Percentiles rank a stretch among this genome's conserved stretches.
phyloP scores from a whole-genome alignment of 257 asterid species.

The Primulina huaijiensis region DNA sequence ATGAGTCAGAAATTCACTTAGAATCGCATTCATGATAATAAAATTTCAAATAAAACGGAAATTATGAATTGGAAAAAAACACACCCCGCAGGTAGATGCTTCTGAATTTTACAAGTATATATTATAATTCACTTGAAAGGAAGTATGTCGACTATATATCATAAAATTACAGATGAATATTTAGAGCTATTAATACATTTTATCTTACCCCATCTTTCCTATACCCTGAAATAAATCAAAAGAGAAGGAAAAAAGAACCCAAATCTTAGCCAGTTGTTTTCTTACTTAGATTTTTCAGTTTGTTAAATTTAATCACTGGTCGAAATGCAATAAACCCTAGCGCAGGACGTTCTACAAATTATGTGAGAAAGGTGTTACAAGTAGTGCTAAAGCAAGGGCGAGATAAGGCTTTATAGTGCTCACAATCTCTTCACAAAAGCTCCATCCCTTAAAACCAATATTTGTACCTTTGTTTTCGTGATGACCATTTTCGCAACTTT shows the following conservation, averaged over 20 bases:
- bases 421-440: conserved; percentile 24
- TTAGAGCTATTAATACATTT: neutral
- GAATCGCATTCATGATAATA: neutral
- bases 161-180: conserved; percentile 25
- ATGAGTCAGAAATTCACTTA: neutral
- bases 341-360: conserved; percentile 12
- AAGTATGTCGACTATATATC: conserved; percentile 20
- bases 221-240: conserved; percentile 13
- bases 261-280: neutral
- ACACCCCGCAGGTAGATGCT: neutral
- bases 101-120: conserved; percentile 28
- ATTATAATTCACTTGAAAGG: conserved; percentile 18
- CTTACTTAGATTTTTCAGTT: neutral
- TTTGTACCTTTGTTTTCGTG: conserved; percentile 15
- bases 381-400: conserved; percentile 42
- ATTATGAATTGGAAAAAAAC: neutral
- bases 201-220: conserved; percentile 22
- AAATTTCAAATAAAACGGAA: too few relatives aligned
- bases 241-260: conserved; percentile 16
- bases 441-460: conserved; percentile 23
- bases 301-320: neutral
- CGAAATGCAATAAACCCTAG: conserved; percentile 2
- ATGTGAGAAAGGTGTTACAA: conserved; percentile 29
- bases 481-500: conserved; percentile 9
- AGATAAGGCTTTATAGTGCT: conserved; percentile 36